Evolutionary conservation across 768 basidiomycete species (phyloP).

Genomic region (Mycena venus): DNA sequence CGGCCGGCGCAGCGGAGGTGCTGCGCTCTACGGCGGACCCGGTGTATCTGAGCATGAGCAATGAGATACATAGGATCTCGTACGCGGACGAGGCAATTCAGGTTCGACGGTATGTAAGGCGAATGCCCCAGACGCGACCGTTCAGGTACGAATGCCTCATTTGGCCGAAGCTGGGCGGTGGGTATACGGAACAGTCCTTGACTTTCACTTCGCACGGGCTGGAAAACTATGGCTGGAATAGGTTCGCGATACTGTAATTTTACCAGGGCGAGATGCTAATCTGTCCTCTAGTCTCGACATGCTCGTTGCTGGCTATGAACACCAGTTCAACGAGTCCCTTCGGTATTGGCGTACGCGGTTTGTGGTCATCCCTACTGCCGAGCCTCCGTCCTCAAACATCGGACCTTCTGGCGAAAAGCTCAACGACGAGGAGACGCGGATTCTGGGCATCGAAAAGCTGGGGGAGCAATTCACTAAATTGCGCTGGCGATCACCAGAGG

Average conservation of each 20-base stretch:
- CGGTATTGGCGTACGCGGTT: constrained; percentile 96
- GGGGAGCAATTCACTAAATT: constrained; percentile 89
- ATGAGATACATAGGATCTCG: constrained; percentile 93
- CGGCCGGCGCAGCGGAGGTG: constrained; percentile 75
- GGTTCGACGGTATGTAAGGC: constrained; percentile 87
- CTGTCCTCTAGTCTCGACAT: constrained; percentile 75
- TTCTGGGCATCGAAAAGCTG: constrained; percentile 92
- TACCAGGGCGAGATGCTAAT: background rate
- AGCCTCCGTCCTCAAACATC: constrained; percentile 67
- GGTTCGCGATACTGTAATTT: constrained; percentile 56
- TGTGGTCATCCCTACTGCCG: constrained; percentile 89
- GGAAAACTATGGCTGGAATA: constrained; percentile 90
- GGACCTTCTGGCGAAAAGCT: constrained; percentile 81
- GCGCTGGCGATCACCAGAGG: constrained; percentile 81
- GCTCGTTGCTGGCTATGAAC: constrained; percentile 87
- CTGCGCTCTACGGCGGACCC: constrained; percentile 73
- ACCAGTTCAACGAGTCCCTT: constrained; percentile 83
- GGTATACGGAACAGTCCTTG: constrained; percentile 85
- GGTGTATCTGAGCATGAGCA: constrained; percentile 93
- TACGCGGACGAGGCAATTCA: constrained; percentile 94
- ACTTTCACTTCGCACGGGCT: constrained; percentile 83
- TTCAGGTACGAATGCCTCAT: constrained; percentile 91
- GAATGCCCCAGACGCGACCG: constrained; percentile 72
- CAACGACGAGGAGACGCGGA: constrained; percentile 88
- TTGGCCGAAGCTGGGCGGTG: constrained; percentile 92